These are phyloP conservation scores for Aspergillus nidulans DNA, from an alignment of 495 filamentous ascomycete species.

Conservation along the genomic window DNA sequence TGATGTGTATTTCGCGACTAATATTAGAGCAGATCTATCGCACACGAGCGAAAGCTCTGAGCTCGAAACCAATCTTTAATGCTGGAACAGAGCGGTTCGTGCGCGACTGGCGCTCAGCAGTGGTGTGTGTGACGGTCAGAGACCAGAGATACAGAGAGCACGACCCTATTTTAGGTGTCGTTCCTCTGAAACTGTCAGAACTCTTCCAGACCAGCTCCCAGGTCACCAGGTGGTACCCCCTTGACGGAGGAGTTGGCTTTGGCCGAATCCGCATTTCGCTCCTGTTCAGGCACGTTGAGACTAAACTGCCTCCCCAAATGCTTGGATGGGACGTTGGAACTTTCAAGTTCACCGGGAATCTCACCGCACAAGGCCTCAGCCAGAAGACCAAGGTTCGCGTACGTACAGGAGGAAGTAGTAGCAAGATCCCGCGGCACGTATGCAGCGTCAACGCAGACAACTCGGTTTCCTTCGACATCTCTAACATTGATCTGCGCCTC, in stretches of 20 bases:
- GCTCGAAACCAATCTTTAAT: conserved; percentile 93
- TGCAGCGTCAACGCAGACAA: conserved; percentile 58
- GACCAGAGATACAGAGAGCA: conserved; percentile 87
- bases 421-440: conserved; percentile 55
- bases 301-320: conserved; percentile 71
- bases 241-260: conserved; percentile 70
- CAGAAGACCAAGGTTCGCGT: conserved; percentile 64
- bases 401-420: conserved; percentile 79
- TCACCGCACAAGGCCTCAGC: conserved; percentile 56
- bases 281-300: conserved; percentile 81
- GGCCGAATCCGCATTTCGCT: conserved; percentile 87
- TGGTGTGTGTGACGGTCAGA: conserved; percentile 82
- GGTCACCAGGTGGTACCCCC: conserved; percentile 64
- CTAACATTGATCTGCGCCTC: conserved; percentile 59
- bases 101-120: conserved; percentile 85
- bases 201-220: conserved; percentile 82
- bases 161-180: conserved; percentile 88
- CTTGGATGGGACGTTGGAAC: conserved; percentile 93
- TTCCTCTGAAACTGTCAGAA: conserved; percentile 81
- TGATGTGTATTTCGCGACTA: neutral
- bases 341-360: conserved; percentile 73
- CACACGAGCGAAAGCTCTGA: conserved; percentile 85
- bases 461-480: conserved; percentile 61
- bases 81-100: conserved; percentile 92
- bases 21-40: conserved; percentile 59